A percentile compares a stretch with the other conserved stretches of the same genome.
These are phyloP conservation scores for Pichia cephalocereana DNA, from an alignment of 805 yeast species.

Conservation along the genomic window DNA sequence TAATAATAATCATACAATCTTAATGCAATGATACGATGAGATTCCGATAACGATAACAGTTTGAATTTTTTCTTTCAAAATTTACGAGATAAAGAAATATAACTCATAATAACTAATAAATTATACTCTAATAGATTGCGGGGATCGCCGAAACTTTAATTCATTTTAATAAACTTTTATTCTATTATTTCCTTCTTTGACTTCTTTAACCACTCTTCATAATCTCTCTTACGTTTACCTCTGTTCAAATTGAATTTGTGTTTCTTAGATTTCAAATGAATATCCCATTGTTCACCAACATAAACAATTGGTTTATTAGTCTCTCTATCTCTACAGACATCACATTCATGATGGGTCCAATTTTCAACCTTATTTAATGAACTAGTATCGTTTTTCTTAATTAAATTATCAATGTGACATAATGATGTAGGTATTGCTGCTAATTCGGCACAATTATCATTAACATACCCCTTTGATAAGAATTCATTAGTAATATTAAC, in stretches of 20 bases:
- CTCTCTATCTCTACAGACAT: slow-evolving; percentile 47
- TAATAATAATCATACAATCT: no score
- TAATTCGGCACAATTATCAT: slow-evolving; percentile 1
- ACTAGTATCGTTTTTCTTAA: slow-evolving; percentile 6
- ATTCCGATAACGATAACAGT: no score
- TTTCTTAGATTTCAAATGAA: slow-evolving; percentile 58
- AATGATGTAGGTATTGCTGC: slow-evolving; percentile 14
- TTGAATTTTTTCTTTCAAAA: no score
- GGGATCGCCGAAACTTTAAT: not conserved
- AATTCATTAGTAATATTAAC: slow-evolving; percentile 32
- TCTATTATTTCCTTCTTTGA: slow-evolving; percentile 6
- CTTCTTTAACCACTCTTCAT: slow-evolving; percentile 32
- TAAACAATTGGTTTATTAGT: slow-evolving; percentile 46
- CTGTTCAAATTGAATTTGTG: slow-evolving; percentile 49
- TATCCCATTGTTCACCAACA: slow-evolving; percentile 67
- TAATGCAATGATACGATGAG: no score
- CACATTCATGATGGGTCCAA: slow-evolving; percentile 68
- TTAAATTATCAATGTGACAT: slow-evolving; percentile 4
- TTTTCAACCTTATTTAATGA: slow-evolving; percentile 11
- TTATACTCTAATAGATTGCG: no score
- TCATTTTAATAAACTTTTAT: not conserved
- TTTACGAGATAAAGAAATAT: no score
- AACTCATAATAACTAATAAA: no score
- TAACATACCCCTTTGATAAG: slow-evolving; percentile 8
- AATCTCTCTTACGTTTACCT: slow-evolving; percentile 42